Evolutionary conservation across 345 rosid genomes (phyloP).

Genomic region (Draba incana): DNA sequence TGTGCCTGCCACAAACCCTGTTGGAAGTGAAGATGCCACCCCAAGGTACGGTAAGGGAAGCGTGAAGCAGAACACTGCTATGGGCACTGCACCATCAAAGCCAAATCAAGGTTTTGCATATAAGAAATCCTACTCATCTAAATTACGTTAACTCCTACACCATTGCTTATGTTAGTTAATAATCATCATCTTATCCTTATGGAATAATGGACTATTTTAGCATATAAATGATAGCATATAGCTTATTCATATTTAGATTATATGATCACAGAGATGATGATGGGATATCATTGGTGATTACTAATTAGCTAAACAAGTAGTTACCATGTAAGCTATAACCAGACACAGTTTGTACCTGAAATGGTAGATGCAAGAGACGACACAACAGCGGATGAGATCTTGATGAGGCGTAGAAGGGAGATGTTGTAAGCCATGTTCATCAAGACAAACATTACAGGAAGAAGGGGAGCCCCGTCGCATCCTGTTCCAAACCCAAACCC

Average conservation of each 20-base stretch:
- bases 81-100: slow-evolving; percentile 63
- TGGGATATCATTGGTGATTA: background rate
- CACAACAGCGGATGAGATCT: slow-evolving; percentile 90
- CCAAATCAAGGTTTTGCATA: slow-evolving; percentile 3
- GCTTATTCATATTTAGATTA: no score
- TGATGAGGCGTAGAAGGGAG: slow-evolving; percentile 86
- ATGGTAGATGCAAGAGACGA: slow-evolving; percentile 92
- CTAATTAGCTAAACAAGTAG: slow-evolving; percentile 7
- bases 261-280: background rate
- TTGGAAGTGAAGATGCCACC: slow-evolving; percentile 78
- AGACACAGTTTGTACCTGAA: slow-evolving; percentile 59
- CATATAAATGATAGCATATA: no score
- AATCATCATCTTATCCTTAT: no score
- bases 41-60: slow-evolving; percentile 88
- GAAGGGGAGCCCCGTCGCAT: slow-evolving; percentile 92
- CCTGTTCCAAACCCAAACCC: slow-evolving; percentile 50
- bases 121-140: no score
- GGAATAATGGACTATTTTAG: no score
- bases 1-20: slow-evolving; percentile 84
- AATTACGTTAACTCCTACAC: background rate
- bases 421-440: slow-evolving; percentile 93
- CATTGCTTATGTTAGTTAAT: no score
- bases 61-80: slow-evolving; percentile 77
- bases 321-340: background rate
- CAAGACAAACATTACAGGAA: slow-evolving; percentile 75